phyloP scores from a whole-genome alignment of 192 early-diverging fungal species.

The Geosiphon pyriformis region DNA sequence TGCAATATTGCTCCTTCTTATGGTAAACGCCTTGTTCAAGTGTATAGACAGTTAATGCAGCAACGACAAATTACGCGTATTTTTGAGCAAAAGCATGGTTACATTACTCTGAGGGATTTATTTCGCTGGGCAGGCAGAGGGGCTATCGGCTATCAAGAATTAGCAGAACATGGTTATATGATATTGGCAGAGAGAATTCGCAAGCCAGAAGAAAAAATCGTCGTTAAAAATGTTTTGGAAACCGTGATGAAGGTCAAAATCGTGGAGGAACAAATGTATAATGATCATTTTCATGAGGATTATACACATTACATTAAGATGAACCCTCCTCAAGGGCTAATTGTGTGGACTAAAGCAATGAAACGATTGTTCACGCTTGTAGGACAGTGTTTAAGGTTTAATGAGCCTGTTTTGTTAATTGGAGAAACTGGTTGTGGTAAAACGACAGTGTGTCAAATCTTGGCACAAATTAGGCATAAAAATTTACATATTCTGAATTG shows the following conservation, averaged over 20 bases:
- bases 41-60: constrained; percentile 76
- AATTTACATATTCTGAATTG: constrained; percentile 89
- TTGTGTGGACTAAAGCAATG: constrained; percentile 97
- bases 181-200: constrained; percentile 87
- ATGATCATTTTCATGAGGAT: constrained; percentile 43
- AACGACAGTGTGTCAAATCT: constrained; percentile 94
- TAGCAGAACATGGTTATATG: constrained; percentile 96
- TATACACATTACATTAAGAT: constrained; percentile 39
- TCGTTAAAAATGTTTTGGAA: constrained; percentile 82
- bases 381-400: constrained; percentile 66
- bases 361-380: constrained; percentile 83
- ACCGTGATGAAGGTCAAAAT: constrained; percentile 69
- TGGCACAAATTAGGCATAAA: constrained; percentile 58
- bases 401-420: constrained; percentile 90
- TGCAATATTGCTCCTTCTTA: constrained; percentile 87
- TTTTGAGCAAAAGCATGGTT: constrained; percentile 91
- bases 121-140: constrained; percentile 95
- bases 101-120: constrained; percentile 93
- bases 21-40: constrained; percentile 75
- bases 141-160: constrained; percentile 65
- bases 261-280: constrained; percentile 58
- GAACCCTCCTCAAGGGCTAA: constrained; percentile 24
- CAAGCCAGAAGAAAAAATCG: constrained; percentile 68
- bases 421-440: constrained; percentile 99
- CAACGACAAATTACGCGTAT: constrained; percentile 75